Conservation (phyloP, 768 basidiomycete genomes). For the Lactarius hengduanensis region DNA sequence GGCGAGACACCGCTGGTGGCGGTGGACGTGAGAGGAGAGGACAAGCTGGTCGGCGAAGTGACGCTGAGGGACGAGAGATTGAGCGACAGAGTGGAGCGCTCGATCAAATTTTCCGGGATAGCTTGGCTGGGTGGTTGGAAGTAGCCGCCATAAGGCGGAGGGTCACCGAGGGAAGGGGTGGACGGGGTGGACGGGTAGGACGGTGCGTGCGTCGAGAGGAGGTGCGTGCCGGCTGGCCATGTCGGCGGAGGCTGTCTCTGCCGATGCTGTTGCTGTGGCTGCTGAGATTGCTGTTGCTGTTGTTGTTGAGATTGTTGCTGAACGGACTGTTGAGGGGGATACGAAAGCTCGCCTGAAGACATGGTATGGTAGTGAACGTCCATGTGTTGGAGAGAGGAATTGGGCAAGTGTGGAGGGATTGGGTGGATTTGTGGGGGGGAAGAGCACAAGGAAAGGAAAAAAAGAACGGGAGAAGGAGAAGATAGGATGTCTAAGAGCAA, state of each 20-base stretch:
- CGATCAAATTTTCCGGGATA: slow-evolving; percentile 31
- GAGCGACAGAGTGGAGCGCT: slow-evolving; percentile 51
- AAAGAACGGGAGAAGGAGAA: slow-evolving; percentile 11
- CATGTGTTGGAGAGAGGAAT: slow-evolving; percentile 29
- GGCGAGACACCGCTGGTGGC: slow-evolving; percentile 39
- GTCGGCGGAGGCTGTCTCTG: slow-evolving; percentile 36
- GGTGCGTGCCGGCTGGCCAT: slow-evolving; percentile 29
- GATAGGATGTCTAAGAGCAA: slow-evolving; percentile 22
- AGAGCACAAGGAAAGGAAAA: slow-evolving; percentile 10
- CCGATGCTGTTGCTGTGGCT: slow-evolving; percentile 11
- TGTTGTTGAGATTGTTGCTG: slow-evolving; percentile 29
- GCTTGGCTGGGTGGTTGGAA: slow-evolving; percentile 28
- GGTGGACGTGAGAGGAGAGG: slow-evolving; percentile 43
- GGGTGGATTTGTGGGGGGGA: slow-evolving; percentile 20
- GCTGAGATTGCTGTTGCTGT: slow-evolving; percentile 9
- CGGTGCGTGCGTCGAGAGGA: slow-evolving; percentile 28
- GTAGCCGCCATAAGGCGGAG: slow-evolving; percentile 29
- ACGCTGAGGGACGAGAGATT: slow-evolving; percentile 68
- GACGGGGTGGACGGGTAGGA: slow-evolving; percentile 26
- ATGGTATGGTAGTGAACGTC: slow-evolving; percentile 33
- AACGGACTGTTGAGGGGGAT: slow-evolving; percentile 33
- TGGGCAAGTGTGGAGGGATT: slow-evolving; percentile 12
- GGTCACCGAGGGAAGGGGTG: slow-evolving; percentile 29
- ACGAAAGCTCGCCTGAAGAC: slow-evolving; percentile 35
- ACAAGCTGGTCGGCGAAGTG: slow-evolving; percentile 62